A percentile compares a stretch with the other conserved stretches of the same genome.
Evolutionary conservation across 257 asterid species (phyloP).

Genomic region (Gentiana macrophylla): DNA sequence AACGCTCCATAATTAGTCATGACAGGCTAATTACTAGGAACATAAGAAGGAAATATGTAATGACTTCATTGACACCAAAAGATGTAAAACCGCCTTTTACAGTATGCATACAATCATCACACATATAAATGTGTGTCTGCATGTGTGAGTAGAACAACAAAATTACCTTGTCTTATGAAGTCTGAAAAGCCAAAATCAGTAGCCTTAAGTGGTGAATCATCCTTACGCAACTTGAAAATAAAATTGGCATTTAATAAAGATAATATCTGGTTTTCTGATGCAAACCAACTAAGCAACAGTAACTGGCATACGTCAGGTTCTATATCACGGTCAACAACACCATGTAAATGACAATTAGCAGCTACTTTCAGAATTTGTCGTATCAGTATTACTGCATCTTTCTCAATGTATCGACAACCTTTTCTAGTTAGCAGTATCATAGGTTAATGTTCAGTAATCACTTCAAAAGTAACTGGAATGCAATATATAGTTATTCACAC

Average conservation of each 20-base stretch:
- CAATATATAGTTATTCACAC: conserved; percentile 1
- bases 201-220: conserved; percentile 81
- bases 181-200: conserved; percentile 99
- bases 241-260: conserved; percentile 33
- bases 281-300: conserved; percentile 1
- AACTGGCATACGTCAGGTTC: conserved; percentile 75
- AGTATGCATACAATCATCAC: too few relatives aligned
- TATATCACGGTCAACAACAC: conserved; percentile 98
- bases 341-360: conserved; percentile 97
- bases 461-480: conserved; percentile 5
- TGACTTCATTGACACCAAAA: too few relatives aligned
- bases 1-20: too few relatives aligned
- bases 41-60: too few relatives aligned
- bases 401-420: conserved; percentile 93
- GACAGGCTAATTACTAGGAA: too few relatives aligned
- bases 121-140: too few relatives aligned
- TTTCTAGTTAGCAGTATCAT: conserved; percentile 46
- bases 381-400: conserved; percentile 93
- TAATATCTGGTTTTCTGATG: conserved; percentile 12
- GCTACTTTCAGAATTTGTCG: conserved; percentile 99
- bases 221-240: conserved; percentile 80
- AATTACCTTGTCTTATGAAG: conserved; percentile 86
- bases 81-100: too few relatives aligned
- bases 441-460: conserved; percentile 14
- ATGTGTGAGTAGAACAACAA: background rate